Base-by-base conservation (phyloP, 768 basidiomycete species). In the Xanthoconium stramineum region DNA sequence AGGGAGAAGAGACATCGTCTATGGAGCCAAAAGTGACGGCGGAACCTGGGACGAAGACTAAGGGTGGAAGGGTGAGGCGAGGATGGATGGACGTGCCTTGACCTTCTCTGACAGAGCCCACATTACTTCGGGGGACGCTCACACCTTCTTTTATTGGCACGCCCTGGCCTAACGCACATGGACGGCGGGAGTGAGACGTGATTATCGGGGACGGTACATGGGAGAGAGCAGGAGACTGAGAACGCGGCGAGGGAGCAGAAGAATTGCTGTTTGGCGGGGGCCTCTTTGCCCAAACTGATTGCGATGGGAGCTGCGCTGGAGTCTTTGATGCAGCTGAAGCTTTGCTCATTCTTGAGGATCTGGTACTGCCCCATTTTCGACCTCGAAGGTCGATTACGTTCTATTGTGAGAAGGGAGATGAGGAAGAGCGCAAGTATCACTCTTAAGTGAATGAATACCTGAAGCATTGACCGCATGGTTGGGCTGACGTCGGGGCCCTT, bases 321-420 rank as follows among this genome's bases (percentile, higher is more conserved):
- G 77, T 86, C 83, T 86, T 87, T 76, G 88, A 77, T 74, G 83
- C 79, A 74, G 86, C 82, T 64, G 89, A 85, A 76, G 83, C 83
- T 86, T 88, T 94, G 90, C 90, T 95, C 93, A 95, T 95, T 91
- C 89, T 91, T 62, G 10, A 33, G n/a, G n/a, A n/a, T n/a, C n/a
- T n/a, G n/a, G n/a, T n/a, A n/a, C n/a, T n/a, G n/a, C n/a, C 69
- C 96, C 95, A 98, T 68, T 83, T 86, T 53, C 87, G 85, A 30
- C 83, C 82, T 49, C 94, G 89, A 43, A 95, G 78, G 67, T 98
- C 96, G 53, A 95, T 82, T 49, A 97, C 79, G 74, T 98, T 95
- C 94, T 98, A 65, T 36, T 9, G 5, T 15, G 11, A 19, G 13
- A 24, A 24, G 9, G 24, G 14, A 97, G 77, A 55, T 74, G 77